phyloP scores from a whole-genome alignment of 2,329 filamentous ascomycete species.

The Ascochyta clinopodiicola region DNA sequence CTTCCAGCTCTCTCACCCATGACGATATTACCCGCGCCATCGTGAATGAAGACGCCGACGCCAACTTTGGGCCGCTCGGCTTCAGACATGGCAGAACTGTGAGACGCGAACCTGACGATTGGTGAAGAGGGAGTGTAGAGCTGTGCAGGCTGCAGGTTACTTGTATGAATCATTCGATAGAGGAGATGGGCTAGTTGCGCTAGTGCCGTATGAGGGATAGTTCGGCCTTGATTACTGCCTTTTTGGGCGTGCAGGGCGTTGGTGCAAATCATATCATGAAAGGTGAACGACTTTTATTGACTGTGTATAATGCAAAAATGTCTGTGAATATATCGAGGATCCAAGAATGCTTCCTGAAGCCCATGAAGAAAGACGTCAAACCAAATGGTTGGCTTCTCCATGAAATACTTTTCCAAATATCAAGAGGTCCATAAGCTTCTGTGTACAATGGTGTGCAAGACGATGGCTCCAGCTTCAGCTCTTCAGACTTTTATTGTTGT shows the following conservation, averaged over 20 bases:
- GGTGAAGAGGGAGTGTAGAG: background rate
- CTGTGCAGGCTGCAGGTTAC: background rate
- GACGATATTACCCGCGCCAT: conserved; percentile 52
- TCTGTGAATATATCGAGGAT: background rate
- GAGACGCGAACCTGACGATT: no score
- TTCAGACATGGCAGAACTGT: conserved; percentile 25
- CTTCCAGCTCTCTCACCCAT: conserved; percentile 57
- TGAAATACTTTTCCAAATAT: background rate
- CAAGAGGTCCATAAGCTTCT: background rate
- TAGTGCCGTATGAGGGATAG: conserved; percentile 2
- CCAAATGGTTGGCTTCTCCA: background rate
- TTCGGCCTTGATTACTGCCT: conserved; percentile 2
- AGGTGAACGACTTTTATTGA: background rate
- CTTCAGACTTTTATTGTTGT: no score
- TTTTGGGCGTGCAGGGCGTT: background rate
- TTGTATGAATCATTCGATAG: background rate
- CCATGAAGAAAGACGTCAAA: background rate
- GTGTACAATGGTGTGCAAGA: no score
- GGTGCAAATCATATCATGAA: background rate
- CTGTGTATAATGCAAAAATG: background rate
- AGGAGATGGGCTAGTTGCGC: background rate
- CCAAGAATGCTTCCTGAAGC: background rate
- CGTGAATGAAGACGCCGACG: conserved; percentile 57
- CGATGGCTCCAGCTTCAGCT: no score
- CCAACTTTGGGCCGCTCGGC: conserved; percentile 51